A percentile compares a stretch with the other conserved stretches of the same genome.
Conservation (phyloP, 176 grass and related monocot genomes). For the Oryza glaberrima region DNA sequence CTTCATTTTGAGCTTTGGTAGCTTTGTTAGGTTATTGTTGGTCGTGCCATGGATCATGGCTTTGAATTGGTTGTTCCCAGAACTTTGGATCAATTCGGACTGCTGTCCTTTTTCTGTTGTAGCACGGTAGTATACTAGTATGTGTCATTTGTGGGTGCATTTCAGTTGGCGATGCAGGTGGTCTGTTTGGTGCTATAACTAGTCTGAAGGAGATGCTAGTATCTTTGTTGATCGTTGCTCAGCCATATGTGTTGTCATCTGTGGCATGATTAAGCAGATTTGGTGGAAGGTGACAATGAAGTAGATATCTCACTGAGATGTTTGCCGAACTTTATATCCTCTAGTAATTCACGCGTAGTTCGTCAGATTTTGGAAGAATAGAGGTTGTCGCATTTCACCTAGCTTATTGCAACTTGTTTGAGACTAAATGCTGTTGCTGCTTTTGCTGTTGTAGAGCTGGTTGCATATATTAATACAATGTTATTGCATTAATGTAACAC, state of each 20-base stretch:
- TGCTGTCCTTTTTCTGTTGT: slow-evolving; percentile 16
- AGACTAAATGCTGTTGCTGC: not conserved
- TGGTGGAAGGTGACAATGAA: not conserved
- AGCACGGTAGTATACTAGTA: slow-evolving; percentile 1
- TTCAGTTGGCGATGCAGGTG: slow-evolving; percentile 11
- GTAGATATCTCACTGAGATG: not conserved
- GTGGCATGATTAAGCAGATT: not conserved
- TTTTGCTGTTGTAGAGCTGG: not conserved
- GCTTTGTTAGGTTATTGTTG: slow-evolving; percentile 22
- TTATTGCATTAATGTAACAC: slow-evolving; percentile 30
- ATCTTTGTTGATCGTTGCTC: slow-evolving; percentile 10
- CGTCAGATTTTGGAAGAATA: slow-evolving; percentile 4
- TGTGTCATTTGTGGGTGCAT: not conserved
- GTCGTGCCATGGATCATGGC: not conserved
- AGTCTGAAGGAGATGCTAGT: not conserved
- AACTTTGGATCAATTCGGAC: slow-evolving; percentile 14
- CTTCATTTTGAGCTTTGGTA: slow-evolving; percentile 13
- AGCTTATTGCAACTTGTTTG: not conserved
- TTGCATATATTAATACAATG: slow-evolving; percentile 28
- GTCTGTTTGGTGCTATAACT: not conserved
- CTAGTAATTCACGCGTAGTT: not conserved
- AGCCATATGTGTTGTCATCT: not conserved
- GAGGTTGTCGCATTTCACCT: not conserved
- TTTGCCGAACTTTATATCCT: slow-evolving; percentile 6
- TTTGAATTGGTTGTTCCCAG: slow-evolving; percentile 25